phyloP scores from a whole-genome alignment of 192 early-diverging fungal genomes.

The Coemansia sp. region DNA sequence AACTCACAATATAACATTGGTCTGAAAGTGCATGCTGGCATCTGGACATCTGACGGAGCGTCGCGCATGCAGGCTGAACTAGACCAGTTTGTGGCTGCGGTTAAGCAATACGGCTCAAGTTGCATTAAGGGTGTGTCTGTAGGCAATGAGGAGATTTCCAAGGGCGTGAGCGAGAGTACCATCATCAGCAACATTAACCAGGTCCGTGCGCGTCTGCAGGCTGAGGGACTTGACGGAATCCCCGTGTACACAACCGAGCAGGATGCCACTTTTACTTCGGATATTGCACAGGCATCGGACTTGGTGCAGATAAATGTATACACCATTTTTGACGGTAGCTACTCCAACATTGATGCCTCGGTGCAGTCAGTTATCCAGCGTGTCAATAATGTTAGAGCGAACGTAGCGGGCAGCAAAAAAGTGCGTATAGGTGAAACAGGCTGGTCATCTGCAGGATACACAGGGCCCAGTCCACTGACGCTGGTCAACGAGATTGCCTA shows the following conservation, averaged over 20 bases:
- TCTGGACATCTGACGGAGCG: constrained; percentile 34
- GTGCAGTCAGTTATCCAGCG: constrained; percentile 32
- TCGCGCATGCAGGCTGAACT: constrained; percentile 33
- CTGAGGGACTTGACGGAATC: constrained; percentile 32
- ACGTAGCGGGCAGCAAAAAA: constrained; percentile 22
- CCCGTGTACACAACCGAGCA: constrained; percentile 40
- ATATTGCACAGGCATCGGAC: constrained; percentile 19
- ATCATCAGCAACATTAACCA: constrained; percentile 39
- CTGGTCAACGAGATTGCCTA: constrained; percentile 22
- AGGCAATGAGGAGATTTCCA: constrained; percentile 34
- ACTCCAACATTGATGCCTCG: constrained; percentile 18
- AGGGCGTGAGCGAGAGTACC: constrained; percentile 29
- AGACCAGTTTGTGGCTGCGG: constrained; percentile 33
- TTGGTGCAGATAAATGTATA: constrained; percentile 41
- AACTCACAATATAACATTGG: constrained; percentile 20
- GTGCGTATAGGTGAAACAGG: constrained; percentile 37
- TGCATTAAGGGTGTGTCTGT: constrained; percentile 43
- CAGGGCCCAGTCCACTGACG: constrained; percentile 26
- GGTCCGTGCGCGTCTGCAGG: constrained; percentile 28
- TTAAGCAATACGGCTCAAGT: constrained; percentile 23
- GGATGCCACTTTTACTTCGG: constrained; percentile 26
- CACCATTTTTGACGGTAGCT: constrained; percentile 28
- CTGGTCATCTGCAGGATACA: constrained; percentile 31
- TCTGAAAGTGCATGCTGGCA: constrained; percentile 34
- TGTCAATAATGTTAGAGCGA: constrained; percentile 16